Evolutionary conservation across 2,329 filamentous ascomycete species (phyloP).

Genomic region (Sporothrix luriei): DNA sequence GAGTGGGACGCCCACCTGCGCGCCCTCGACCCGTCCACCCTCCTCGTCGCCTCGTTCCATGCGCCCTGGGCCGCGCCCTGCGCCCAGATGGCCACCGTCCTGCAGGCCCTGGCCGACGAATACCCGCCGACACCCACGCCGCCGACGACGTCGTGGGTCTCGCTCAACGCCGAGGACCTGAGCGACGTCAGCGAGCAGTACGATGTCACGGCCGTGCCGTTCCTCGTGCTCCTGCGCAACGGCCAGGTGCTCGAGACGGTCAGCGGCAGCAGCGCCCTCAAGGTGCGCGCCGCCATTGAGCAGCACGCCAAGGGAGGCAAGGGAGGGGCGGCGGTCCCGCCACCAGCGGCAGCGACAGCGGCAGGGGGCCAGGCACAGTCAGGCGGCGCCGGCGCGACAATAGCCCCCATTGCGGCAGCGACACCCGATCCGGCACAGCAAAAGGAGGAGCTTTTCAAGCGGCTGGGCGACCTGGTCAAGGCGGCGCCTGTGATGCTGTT

Average conservation of each 20-base stretch:
- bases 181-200: constrained; percentile 89
- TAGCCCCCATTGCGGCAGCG: constrained; percentile 38
- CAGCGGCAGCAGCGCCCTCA: constrained; percentile 84
- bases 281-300: constrained; percentile 84
- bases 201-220: constrained; percentile 92
- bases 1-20: constrained; percentile 72
- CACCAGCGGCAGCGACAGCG: constrained; percentile 42
- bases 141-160: constrained; percentile 73
- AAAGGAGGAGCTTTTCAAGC: constrained; percentile 82
- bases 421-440: constrained; percentile 57
- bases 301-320: constrained; percentile 58
- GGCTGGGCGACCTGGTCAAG: constrained; percentile 83
- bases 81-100: constrained; percentile 86
- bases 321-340: constrained; percentile 37
- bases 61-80: constrained; percentile 96
- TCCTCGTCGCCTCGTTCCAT: constrained; percentile 90
- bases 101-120: constrained; percentile 81
- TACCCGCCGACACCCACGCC: constrained; percentile 62
- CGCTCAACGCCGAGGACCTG: constrained; percentile 91
- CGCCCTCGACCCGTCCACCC: constrained; percentile 66
- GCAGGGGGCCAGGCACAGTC: constrained; percentile 43
- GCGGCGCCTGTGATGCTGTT: constrained; percentile 98
- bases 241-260: constrained; percentile 79
- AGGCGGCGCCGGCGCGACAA: constrained; percentile 45
- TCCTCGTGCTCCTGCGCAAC: constrained; percentile 78